Evolutionary conservation across 768 basidiomycete genomes (phyloP), one percentile per base, ranked within the genome.

Genomic region (Steccherinum ochraceum): DNA sequence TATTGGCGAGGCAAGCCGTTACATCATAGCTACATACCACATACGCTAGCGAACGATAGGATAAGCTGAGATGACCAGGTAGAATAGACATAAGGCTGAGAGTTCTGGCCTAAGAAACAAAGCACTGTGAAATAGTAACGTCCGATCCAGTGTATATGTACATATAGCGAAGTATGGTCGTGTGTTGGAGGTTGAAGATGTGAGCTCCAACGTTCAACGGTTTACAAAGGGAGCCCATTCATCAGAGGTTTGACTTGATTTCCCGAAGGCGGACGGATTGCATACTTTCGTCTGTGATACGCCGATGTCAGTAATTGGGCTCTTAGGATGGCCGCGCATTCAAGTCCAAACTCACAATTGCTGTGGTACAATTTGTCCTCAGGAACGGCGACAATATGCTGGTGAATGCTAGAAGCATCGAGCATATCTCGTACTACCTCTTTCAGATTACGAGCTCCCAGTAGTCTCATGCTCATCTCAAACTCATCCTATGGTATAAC

Each of bases 401-500:
- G 64, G 46, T 73, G 69, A 24, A 94, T 68, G 46, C 79, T 82
- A 2, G 80, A 80, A 3, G 83, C 81, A 53, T 96, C 91, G 3
- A 96, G 90, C 93, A 97, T 93, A 40, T 82, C 79, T 0, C 87
- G 89, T 0, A 82, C 79, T 46, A 96, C 69, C 35, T 96, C 90
- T 45, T 77, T 76, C 41, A 96, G 67, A 0, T 80, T 85, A 4
- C 76, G 80, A 0, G 93, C 93, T 4, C 94, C 94, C 26, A 97
- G 68, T 2, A 96, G 72, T 7, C 93, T 85, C 81, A 96, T 78
- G 70, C 93, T 92, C 93, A 96, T 96, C 71, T 93, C 89, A 60
- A 97, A 90, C 68, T 97, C 94, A 58, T 93, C 90, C 91, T 95
- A 59, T 16, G 12, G 40, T 20, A 35, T 7, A 58, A 12, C 55